Evolutionary conservation across 805 yeast genomes (phyloP), one percentile per base, ranked within the genome.

Genomic region (Nakazawaea pomicola): DNA sequence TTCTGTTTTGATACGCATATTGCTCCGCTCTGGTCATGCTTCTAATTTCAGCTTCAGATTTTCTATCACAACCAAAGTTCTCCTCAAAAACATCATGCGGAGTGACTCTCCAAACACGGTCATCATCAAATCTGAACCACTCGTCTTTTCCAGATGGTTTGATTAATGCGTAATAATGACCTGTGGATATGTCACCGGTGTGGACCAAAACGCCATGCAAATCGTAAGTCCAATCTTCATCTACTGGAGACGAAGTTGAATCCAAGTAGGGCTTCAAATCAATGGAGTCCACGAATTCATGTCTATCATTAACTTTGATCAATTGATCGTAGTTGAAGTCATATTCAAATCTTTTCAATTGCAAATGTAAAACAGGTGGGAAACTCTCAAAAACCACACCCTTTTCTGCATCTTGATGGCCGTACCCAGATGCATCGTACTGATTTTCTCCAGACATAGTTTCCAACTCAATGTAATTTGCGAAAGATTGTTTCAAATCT

Each of bases 111-210:
- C 95, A 85, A 23, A 93, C 99, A 46, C 81, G 76, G 55, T 93
- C 99, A 61, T 93, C 99, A 59, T 93, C 99, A 66, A 91, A 93
- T 55, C 91, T 72, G 58, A 75, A 82, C 99, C 99, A 93, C 30
- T 73, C 64, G 39, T 78, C 81, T 16, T 74, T 68, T 2, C 72
- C 65, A 19, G 72, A 72, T 2, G 98, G 98, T 58, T 81, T 89
- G 39, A 93, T 80, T 78, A 93, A 74, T 0, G 99, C 93, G 56
- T 93, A 93, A 61, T 93, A 93, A 57, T 93, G 99, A 16, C 99
- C 99, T 33, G 90, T 85, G 9, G 95, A 85, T 37, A 93, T 82
- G 55, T 91, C 96, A 45, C 99, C 99, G 31, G 89, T 83, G 59
- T 93, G 99, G 10, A 93, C 97, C 43, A 93, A 67, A 2, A 93